These are phyloP conservation scores for Aspergillus candidus DNA, from an alignment of 2,329 filamentous ascomycete species.

Conservation along the genomic window DNA sequence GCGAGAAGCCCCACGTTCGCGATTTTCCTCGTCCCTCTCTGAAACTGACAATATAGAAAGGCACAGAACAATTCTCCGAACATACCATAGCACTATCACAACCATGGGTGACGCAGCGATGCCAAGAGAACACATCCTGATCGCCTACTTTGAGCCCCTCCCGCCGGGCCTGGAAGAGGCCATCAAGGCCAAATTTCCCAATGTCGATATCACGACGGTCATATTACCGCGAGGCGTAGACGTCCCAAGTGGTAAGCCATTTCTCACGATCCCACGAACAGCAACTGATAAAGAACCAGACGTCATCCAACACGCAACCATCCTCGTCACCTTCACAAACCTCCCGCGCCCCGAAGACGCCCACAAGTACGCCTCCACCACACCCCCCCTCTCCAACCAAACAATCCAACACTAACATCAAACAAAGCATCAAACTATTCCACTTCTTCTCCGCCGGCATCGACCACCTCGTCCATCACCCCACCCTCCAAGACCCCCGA, in stretches of 20 bases:
- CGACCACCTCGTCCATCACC: conserved; percentile 49
- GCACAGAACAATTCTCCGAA: no score
- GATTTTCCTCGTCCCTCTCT: no score
- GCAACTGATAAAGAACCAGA: conserved; percentile 9
- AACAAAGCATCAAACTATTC: conserved; percentile 42
- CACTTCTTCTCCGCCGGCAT: conserved; percentile 55
- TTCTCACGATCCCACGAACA: background rate
- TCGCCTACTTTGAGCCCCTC: conserved; percentile 15
- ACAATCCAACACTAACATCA: conserved; percentile 1
- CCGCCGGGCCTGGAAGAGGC: conserved; percentile 12
- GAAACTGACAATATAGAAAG: no score
- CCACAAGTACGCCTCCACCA: conserved; percentile 16
- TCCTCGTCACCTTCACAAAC: conserved; percentile 21
- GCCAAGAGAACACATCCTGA: conserved; percentile 17
- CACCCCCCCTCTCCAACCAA: background rate
- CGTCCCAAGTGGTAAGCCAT: conserved; percentile 19
- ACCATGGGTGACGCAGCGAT: conserved; percentile 20
- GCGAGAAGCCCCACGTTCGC: no score
- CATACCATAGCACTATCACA: background rate
- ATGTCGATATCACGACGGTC: conserved; percentile 17
- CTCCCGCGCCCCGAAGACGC: conserved; percentile 25
- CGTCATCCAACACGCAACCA: conserved; percentile 17
- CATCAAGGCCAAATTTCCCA: conserved; percentile 18
- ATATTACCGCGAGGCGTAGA: conserved; percentile 8
- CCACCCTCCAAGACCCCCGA: conserved; percentile 47